Percentiles rank a stretch among this genome's conserved stretches.
Conservation (phyloP, 192 early-diverging fungal species). For the Spinellus fusiger region DNA sequence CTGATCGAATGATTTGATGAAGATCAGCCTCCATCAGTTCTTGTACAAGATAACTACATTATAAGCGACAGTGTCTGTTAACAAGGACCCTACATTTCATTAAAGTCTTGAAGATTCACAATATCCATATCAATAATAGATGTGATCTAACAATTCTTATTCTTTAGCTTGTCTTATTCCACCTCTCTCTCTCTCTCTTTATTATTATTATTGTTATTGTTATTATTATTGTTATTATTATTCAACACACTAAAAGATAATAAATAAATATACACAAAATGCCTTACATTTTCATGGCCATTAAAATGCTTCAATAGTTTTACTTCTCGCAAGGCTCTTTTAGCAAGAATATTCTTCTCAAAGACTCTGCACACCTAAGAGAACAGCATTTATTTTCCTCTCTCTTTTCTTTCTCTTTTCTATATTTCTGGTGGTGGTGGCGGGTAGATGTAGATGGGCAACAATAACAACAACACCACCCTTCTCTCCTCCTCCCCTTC, state of each 20-base stretch:
- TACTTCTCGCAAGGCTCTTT: slow-evolving; percentile 68
- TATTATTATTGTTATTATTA: neutral
- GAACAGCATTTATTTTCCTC: neutral
- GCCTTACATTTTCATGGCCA: slow-evolving; percentile 68
- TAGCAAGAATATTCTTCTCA: slow-evolving; percentile 63
- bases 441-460: neutral
- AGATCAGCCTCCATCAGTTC: slow-evolving; percentile 99
- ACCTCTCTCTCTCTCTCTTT: slow-evolving; percentile 5
- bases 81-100: slow-evolving; percentile 66
- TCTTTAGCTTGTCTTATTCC: neutral
- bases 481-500: neutral
- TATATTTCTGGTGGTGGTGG: neutral
- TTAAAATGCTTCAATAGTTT: slow-evolving; percentile 66
- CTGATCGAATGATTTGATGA: slow-evolving; percentile 92
- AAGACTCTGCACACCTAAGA: slow-evolving; percentile 44
- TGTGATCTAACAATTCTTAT: slow-evolving; percentile 25
- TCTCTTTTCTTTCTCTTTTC: neutral
- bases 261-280: neutral
- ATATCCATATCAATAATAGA: slow-evolving; percentile 81
- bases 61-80: neutral
- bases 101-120: slow-evolving; percentile 78
- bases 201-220: neutral
- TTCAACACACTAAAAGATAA: neutral
- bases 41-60: slow-evolving; percentile 78
- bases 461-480: no score